A percentile compares a stretch with the other conserved stretches of the same genome.
phyloP scores from a whole-genome alignment of 768 basidiomycete genomes.

The Cyclocybe cylindracea region DNA sequence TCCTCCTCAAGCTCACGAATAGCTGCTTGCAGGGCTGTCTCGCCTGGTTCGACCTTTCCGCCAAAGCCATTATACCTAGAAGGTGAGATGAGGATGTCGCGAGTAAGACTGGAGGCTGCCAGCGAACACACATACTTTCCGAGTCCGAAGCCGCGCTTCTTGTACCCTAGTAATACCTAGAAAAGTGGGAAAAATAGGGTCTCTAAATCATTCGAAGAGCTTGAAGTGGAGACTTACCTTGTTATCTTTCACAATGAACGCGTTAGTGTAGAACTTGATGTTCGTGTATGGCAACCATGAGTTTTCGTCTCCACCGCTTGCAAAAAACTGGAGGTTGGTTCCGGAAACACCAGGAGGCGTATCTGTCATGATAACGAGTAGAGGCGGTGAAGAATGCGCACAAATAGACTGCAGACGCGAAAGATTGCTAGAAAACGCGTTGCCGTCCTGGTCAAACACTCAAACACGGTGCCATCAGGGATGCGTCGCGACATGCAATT shows the following conservation, averaged over 20 bases:
- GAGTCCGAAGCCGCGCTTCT: conserved; percentile 77
- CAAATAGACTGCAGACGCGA: no score
- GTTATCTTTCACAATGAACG: conserved; percentile 57
- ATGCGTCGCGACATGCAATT: no score
- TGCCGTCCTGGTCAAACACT: no score
- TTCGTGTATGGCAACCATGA: conserved; percentile 49
- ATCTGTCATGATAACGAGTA: conserved; percentile 1
- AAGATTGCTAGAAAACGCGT: no score
- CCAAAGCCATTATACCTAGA: conserved; percentile 86
- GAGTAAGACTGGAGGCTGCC: background rate
- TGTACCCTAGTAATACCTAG: conserved; percentile 72
- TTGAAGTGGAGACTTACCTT: conserved; percentile 35
- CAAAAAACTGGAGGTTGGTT: conserved; percentile 26
- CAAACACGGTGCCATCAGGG: no score
- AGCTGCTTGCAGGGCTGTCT: conserved; percentile 71
- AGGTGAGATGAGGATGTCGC: background rate
- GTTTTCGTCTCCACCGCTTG: conserved; percentile 41
- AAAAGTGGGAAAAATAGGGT: conserved; percentile 1
- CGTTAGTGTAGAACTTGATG: conserved; percentile 65
- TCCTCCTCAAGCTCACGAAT: conserved; percentile 82
- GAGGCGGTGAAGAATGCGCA: no score
- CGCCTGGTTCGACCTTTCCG: conserved; percentile 80
- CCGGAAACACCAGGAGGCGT: conserved; percentile 45
- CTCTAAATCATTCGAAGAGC: background rate
- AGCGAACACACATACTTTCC: conserved; percentile 44